Evolutionary conservation across 129 eudicot genomes (phyloP), one percentile per base, ranked within the genome.

Genomic region (Oenanthe sinensis): DNA sequence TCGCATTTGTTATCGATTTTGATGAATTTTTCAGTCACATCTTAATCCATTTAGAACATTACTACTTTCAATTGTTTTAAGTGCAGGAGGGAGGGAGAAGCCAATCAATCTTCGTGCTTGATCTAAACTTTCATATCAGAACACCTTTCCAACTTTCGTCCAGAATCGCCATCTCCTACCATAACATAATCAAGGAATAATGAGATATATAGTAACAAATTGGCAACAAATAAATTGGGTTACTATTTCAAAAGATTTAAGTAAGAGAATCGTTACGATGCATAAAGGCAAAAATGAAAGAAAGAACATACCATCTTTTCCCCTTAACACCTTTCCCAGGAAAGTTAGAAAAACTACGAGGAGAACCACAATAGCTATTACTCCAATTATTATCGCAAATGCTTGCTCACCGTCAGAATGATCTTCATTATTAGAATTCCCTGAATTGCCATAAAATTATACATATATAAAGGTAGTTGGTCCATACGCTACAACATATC

Each of bases 281-380:
- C 52, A 47, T 14, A 47, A 47, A 47, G 19, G 14, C 14, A 45
- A 45, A 45, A 24, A 76, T 5, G 5, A 20, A 10, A 82, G 24
- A 49, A 46, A 49, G 77, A 52, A 8, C 45, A 65, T 86, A 91
- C 98, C 96, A 39, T 30, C 33, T 9, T 86, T 83, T 80, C 97
- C 80, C 2, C 83, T 88, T 36, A 85, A 87, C 12, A 85, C 81
- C 74, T 90, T 90, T 78, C 96, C 82, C 82, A 94, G 67, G 76
- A 94, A 94, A 75, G 97, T 88, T 80, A 92, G 81, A 82, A 94
- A 90, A 24, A 94, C 88, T 76, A 94, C 90, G 62, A 91, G 67
- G 54, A 94, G 86, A 71, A 91, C 97, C 68, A 94, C 87, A 26
- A 91, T 94, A 26, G 96, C 96, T 80, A 94, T 81, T 87, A 94